phyloP scores from a whole-genome alignment of 345 rosid genomes.

The Eutrema heterophyllum region DNA sequence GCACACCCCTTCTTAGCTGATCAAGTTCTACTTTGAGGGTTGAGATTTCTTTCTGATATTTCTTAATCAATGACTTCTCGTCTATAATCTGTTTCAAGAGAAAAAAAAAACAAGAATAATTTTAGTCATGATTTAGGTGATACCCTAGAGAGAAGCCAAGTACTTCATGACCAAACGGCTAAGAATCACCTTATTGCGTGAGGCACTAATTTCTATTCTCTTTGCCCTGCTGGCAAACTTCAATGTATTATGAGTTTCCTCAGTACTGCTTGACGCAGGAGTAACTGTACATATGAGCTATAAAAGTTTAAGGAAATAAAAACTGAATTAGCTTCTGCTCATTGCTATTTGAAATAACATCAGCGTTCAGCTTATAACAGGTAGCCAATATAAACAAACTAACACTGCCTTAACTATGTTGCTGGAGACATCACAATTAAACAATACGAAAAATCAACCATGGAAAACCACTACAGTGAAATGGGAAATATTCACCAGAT shows the following conservation, averaged over 20 bases:
- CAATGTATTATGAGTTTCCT: slow-evolving; percentile 97
- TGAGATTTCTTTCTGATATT: slow-evolving; percentile 95
- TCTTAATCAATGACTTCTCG: slow-evolving; percentile 95
- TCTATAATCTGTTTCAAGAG: slow-evolving; percentile 60
- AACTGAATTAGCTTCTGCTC: slow-evolving; percentile 1
- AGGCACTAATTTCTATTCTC: slow-evolving; percentile 89
- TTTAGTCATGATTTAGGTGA: background rate
- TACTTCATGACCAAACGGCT: background rate
- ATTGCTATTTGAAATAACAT: background rate
- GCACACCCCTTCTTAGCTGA: slow-evolving; percentile 75
- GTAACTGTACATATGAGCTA: slow-evolving; percentile 99
- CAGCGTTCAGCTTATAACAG: background rate
- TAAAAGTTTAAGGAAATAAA: slow-evolving; percentile 16
- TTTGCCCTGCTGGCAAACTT: slow-evolving; percentile 99
- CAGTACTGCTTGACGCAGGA: slow-evolving; percentile 95
- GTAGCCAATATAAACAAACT: background rate
- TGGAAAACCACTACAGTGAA: background rate
- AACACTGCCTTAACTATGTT: slow-evolving; percentile 1
- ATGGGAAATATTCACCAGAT: slow-evolving; percentile 15
- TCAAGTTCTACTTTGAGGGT: slow-evolving; percentile 91
- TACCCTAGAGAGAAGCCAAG: background rate
- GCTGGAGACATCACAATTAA: background rate
- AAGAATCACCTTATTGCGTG: slow-evolving; percentile 81
- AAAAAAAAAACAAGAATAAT: background rate
- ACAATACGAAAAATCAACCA: background rate